phyloP scores from a whole-genome alignment of 495 filamentous ascomycete species.

The Aspergillus wentii region DNA sequence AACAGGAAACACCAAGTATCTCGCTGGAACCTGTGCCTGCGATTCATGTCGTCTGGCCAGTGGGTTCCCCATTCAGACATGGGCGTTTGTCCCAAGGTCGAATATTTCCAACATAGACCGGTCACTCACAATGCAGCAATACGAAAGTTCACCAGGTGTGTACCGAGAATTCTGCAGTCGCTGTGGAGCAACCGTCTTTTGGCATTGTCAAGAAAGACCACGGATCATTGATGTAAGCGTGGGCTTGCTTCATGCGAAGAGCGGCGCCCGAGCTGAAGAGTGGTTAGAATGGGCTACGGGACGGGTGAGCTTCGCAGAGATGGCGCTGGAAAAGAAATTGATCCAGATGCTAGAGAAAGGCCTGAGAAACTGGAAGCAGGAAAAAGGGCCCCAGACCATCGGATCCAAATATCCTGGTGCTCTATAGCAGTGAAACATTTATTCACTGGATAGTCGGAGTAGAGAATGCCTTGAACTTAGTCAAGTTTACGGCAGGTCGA shows the following conservation, averaged over 20 bases:
- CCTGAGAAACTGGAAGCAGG: constrained; percentile 2
- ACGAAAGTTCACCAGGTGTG: constrained; percentile 49
- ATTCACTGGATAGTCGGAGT: too few relatives aligned
- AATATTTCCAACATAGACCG: constrained; percentile 49
- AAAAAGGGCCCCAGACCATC: neutral
- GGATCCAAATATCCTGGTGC: neutral
- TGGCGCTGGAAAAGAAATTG: constrained; percentile 41
- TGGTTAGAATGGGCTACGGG: constrained; percentile 59
- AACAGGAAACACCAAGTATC: constrained; percentile 41
- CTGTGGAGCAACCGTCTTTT: constrained; percentile 67
- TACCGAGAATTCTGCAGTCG: constrained; percentile 57
- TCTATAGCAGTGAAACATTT: neutral
- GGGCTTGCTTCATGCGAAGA: constrained; percentile 49
- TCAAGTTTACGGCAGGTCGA: too few relatives aligned
- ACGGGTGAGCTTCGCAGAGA: constrained; percentile 59
- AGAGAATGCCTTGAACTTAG: too few relatives aligned
- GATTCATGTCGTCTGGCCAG: constrained; percentile 54
- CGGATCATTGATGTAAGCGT: constrained; percentile 62
- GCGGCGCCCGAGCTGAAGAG: constrained; percentile 50
- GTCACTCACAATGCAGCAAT: constrained; percentile 40
- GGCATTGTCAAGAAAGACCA: constrained; percentile 52
- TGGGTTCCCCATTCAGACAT: constrained; percentile 64
- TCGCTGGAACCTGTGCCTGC: constrained; percentile 64
- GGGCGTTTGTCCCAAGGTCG: constrained; percentile 60
- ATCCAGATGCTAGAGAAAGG: constrained; percentile 27